A percentile compares a stretch with the other conserved stretches of the same genome.
phyloP scores from a whole-genome alignment of 805 yeast species.

The Huiozyma naganishii region DNA sequence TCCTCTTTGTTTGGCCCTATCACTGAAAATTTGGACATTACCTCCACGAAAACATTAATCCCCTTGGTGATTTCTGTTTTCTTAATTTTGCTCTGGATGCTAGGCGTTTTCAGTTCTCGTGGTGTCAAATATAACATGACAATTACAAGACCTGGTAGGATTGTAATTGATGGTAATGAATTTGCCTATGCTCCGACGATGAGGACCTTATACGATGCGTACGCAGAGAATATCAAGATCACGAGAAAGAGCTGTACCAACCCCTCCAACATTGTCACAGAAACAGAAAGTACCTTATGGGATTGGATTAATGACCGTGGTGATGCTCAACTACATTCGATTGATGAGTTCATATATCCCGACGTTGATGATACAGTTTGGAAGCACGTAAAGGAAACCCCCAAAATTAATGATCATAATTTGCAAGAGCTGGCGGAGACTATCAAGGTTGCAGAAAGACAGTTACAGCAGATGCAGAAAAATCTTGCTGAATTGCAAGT shows the following conservation, averaged over 20 bases:
- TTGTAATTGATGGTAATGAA: constrained; percentile 28
- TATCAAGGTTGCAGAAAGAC: constrained; percentile 18
- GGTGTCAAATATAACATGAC: constrained; percentile 2
- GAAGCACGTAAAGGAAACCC: background rate
- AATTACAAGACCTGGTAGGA: constrained; percentile 18
- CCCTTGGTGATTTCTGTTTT: constrained; percentile 1
- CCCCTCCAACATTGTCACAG: constrained; percentile 22
- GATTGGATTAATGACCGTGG: constrained; percentile 52
- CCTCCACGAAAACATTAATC: constrained; percentile 9
- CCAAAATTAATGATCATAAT: constrained; percentile 8
- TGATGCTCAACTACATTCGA: constrained; percentile 5
- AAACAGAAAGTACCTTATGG: constrained; percentile 58
- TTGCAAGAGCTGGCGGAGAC: constrained; percentile 20
- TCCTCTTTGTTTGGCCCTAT: background rate
- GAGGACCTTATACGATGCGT: constrained; percentile 25
- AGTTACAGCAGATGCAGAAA: constrained; percentile 18
- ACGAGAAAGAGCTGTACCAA: constrained; percentile 5
- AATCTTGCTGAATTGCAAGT: constrained; percentile 2
- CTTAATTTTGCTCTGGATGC: background rate
- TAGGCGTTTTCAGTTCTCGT: background rate
- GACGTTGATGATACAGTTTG: background rate
- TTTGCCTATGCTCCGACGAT: constrained; percentile 34
- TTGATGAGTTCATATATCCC: constrained; percentile 2
- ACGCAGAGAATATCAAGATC: constrained; percentile 17
- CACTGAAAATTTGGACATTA: constrained; percentile 9